Conservation (phyloP, 2,329 filamentous ascomycete genomes). For the Penicillium thymicola region DNA sequence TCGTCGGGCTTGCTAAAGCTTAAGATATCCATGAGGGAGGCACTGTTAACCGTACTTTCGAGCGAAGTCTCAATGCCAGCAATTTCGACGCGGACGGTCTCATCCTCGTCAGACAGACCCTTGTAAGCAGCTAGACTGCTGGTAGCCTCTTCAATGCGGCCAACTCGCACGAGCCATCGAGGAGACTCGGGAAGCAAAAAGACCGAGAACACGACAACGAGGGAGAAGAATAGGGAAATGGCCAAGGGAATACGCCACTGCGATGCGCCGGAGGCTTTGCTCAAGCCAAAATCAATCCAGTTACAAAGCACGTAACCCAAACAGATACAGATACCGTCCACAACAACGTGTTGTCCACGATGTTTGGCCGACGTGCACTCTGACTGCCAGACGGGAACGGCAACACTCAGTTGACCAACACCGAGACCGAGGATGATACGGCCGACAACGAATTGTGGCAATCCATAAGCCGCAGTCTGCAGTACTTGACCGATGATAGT, state of each 20-base stretch:
- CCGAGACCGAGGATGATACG: conserved; percentile 51
- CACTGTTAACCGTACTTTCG: conserved; percentile 39
- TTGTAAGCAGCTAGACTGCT: conserved; percentile 32
- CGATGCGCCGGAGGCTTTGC: conserved; percentile 14
- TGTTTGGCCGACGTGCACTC: conserved; percentile 49
- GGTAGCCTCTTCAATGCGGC: conserved; percentile 37
- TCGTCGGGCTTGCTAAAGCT: conserved; percentile 49
- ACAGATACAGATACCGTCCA: conserved; percentile 47
- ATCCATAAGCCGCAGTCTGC: conserved; percentile 43
- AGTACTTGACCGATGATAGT: conserved; percentile 47
- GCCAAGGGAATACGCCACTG: conserved; percentile 26
- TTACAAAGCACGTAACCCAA: conserved; percentile 24
- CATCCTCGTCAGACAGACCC: conserved; percentile 45
- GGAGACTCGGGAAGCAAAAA: conserved; percentile 25
- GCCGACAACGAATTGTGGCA: conserved; percentile 50
- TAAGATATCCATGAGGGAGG: conserved; percentile 54
- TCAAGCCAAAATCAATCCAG: conserved; percentile 34
- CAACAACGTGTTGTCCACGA: conserved; percentile 49
- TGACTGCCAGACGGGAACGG: conserved; percentile 50
- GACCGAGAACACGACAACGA: conserved; percentile 21
- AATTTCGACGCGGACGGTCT: conserved; percentile 44
- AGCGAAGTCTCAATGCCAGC: conserved; percentile 50
- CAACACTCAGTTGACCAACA: conserved; percentile 48
- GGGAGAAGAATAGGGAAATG: conserved; percentile 24
- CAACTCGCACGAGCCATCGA: conserved; percentile 32